Evolutionary conservation across 345 rosid species (phyloP).

Genomic region (Adansonia digitata): DNA sequence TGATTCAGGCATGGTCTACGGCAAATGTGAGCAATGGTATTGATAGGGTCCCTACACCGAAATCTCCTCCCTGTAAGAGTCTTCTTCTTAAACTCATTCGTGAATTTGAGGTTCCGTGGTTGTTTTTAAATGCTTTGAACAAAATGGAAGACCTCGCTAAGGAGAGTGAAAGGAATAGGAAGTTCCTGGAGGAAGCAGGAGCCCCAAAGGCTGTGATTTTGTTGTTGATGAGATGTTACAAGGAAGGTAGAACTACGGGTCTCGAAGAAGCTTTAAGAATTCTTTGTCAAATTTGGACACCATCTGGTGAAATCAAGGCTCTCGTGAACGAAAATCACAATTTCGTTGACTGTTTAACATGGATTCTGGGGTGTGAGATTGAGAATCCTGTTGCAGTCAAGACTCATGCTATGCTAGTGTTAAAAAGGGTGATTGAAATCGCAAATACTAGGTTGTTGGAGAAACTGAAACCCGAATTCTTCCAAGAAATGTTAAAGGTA

Average conservation of each 20-base stretch:
- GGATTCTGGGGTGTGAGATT: conserved; percentile 20
- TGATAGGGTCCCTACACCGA: conserved; percentile 29
- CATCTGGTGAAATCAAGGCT: conserved; percentile 24
- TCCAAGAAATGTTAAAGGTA: conserved; percentile 20
- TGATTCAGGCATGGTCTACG: conserved; percentile 51
- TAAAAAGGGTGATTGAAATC: conserved; percentile 20
- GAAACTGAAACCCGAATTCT: conserved; percentile 26
- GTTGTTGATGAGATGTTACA: conserved; percentile 22
- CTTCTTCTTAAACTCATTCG: conserved; percentile 26
- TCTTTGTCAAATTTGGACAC: conserved; percentile 27
- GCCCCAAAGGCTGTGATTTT: conserved; percentile 20
- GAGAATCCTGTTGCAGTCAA: conserved; percentile 15
- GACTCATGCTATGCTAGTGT: conserved; percentile 23
- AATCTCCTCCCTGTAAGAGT: conserved; percentile 22
- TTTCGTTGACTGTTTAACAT: conserved; percentile 34
- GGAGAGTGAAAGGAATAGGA: conserved; percentile 32
- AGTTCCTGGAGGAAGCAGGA: conserved; percentile 33
- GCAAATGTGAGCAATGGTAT: conserved; percentile 21
- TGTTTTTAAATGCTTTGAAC: conserved; percentile 14
- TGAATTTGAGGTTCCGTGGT: conserved; percentile 21
- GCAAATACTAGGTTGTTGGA: conserved; percentile 21
- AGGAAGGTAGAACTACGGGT: conserved; percentile 13
- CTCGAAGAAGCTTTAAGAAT: conserved; percentile 36
- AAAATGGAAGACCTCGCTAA: conserved; percentile 27
- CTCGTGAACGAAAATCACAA: conserved; percentile 24